Evolutionary conservation across 2,329 filamentous ascomycete species (phyloP).

Genomic region (Colletotrichum siamense): DNA sequence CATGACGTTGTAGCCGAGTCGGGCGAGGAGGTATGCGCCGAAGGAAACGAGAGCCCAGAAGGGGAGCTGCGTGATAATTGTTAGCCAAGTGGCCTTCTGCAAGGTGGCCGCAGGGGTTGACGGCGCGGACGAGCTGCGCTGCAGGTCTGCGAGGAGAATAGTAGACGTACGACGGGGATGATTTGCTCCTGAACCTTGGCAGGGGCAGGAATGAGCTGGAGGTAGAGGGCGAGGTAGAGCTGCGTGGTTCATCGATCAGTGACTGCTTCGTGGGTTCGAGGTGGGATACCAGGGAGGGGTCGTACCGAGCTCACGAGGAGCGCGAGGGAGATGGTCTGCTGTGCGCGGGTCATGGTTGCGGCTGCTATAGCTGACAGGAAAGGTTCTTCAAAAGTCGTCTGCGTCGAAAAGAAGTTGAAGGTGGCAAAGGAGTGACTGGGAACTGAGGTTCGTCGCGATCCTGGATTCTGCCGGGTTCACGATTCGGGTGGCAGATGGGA

Average conservation of each 20-base stretch:
- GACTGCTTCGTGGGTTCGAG: neutral
- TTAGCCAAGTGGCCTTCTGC: neutral
- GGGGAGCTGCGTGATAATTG: conserved; percentile 69
- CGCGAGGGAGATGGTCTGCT: conserved; percentile 88
- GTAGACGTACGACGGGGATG: conserved; percentile 79
- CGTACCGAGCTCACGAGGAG: conserved; percentile 88
- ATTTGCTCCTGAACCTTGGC: conserved; percentile 80
- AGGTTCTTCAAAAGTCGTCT: neutral
- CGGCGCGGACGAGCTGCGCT: too few relatives aligned
- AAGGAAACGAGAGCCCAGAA: conserved; percentile 93
- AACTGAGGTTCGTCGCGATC: conserved; percentile 5
- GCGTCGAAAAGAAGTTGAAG: neutral
- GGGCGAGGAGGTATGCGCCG: conserved; percentile 89
- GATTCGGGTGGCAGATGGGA: neutral
- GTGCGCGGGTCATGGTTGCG: conserved; percentile 86
- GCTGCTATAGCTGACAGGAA: too few relatives aligned
- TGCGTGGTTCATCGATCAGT: conserved; percentile 42
- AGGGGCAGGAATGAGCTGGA: conserved; percentile 83
- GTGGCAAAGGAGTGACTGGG: conserved; percentile 16
- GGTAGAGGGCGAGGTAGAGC: conserved; percentile 88
- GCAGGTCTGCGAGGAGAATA: neutral
- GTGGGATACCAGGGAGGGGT: neutral
- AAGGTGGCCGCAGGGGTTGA: neutral
- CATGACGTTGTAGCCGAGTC: conserved; percentile 89
- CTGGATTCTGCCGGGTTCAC: neutral